Evolutionary conservation across 73 alveolate genomes (phyloP).

Genomic region (Paramecium pentaurelia): DNA sequence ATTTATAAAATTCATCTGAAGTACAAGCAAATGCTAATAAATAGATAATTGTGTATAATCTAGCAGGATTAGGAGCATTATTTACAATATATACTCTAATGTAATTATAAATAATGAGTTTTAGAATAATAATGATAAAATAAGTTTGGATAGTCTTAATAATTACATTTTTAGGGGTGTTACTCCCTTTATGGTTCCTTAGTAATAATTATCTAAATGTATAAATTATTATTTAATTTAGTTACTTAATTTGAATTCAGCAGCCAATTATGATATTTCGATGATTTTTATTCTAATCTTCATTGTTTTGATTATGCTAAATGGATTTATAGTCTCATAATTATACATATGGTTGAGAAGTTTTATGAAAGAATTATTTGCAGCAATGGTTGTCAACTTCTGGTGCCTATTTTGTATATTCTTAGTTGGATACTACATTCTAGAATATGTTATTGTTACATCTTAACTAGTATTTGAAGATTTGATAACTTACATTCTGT

Average conservation of each 20-base stretch:
- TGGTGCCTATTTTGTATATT: constrained; percentile 11
- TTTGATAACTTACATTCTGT: neutral
- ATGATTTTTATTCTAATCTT: neutral
- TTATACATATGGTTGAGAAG: neutral
- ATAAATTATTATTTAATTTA: neutral
- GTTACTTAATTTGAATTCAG: neutral
- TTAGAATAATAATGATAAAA: neutral
- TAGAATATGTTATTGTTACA: neutral
- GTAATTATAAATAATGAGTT: neutral
- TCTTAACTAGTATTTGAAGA: neutral
- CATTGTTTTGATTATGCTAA: neutral
- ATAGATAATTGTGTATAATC: neutral
- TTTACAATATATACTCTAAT: neutral
- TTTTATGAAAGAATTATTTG: neutral
- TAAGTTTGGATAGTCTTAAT: neutral
- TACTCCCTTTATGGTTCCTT: neutral
- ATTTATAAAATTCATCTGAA: neutral
- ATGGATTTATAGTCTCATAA: neutral
- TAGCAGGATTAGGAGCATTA: neutral
- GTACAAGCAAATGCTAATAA: neutral
- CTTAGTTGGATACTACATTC: neutral
- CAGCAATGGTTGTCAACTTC: neutral
- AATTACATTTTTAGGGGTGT: neutral
- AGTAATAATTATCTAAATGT: neutral
- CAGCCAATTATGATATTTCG: neutral